Conservation (phyloP, 139 green algal genomes). For the Tetradesmus lagerheimii region DNA sequence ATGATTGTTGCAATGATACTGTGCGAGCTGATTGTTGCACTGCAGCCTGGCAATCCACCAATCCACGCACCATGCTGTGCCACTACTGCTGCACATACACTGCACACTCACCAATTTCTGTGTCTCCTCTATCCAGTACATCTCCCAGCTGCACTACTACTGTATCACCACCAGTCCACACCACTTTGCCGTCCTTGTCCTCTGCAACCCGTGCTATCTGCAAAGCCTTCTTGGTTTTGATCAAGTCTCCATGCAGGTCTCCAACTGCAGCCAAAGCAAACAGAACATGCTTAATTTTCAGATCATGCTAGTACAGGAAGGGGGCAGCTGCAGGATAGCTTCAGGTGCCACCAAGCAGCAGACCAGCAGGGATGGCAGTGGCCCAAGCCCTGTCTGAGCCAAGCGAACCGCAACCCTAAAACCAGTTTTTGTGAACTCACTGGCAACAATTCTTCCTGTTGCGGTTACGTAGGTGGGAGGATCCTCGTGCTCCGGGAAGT, state of each 20-base stretch:
- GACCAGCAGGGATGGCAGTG: background rate
- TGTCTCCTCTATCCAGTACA: conserved; percentile 91
- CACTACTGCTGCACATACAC: background rate
- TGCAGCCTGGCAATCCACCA: background rate
- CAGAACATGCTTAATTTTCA: background rate
- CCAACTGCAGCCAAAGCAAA: conserved; percentile 76
- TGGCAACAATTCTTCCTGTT: conserved; percentile 81
- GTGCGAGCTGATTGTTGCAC: background rate
- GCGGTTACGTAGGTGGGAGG: conserved; percentile 80
- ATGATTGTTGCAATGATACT: too few species aligned
- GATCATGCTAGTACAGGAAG: background rate
- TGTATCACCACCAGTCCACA: conserved; percentile 87
- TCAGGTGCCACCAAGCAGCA: background rate
- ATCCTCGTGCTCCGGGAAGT: conserved; percentile 40
- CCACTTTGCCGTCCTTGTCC: conserved; percentile 56
- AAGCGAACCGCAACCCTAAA: background rate
- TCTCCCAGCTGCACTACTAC: conserved; percentile 94
- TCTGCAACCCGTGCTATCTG: conserved; percentile 75
- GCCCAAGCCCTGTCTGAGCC: background rate
- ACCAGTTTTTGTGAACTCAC: conserved; percentile 78
- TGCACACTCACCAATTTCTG: conserved; percentile 83
- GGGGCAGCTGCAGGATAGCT: background rate
- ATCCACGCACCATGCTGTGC: background rate
- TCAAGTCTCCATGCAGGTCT: conserved; percentile 92
- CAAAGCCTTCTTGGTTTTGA: conserved; percentile 84